Evolutionary conservation across 2,329 filamentous ascomycete genomes (phyloP), one percentile per base, ranked within the genome.

Genomic region (Talaromyces verruculosus): DNA sequence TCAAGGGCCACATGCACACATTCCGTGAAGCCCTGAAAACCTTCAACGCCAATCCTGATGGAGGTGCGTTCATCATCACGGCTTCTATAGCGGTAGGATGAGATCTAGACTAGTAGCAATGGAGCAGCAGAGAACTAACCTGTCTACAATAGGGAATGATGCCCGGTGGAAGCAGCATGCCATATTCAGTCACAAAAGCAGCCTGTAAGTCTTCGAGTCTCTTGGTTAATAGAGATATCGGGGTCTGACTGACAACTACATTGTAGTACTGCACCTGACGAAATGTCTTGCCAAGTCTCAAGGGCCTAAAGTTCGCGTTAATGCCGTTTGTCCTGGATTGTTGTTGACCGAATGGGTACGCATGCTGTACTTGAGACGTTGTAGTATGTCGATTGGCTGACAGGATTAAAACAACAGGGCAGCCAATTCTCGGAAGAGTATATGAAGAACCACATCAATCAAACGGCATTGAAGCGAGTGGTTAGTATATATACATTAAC

Each of bases 111-210:
- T 53, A 33, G 30, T 33, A 33, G 2, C 8, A 8, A 35, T 57
- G 11, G 71, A 39, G 47, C 28, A n/a, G 49, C 15, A 53, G 25
- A 33, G 13, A 33, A 53, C 7, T 28, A 49, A 4, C 1, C 19
- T 59, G 1, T 47, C 45, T 17, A 13, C 45, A 58, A n/a, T 67
- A 84, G 83, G 83, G 83, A 55, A 70, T 84, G 67, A 73, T 79
- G n/a, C 75, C 84, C 61, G 75, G 73, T 62, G 86, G 86, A 4
- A 86, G 83, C 69, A 85, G 83, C 49, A 84, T 88, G 88, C 86
- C 91, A 3, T 95, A 95, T 72, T 83, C 88, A 0, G 89, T 93
- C 19, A 91, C 90, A 43, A 95, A 95, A 75, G 86, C 91, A 0
- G 91, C 91, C 11, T 86, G 89, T 78, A 74, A 58, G 66, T 45